Conservation (phyloP, 495 filamentous ascomycete species). For the Hypomontagnella monticulosa region DNA sequence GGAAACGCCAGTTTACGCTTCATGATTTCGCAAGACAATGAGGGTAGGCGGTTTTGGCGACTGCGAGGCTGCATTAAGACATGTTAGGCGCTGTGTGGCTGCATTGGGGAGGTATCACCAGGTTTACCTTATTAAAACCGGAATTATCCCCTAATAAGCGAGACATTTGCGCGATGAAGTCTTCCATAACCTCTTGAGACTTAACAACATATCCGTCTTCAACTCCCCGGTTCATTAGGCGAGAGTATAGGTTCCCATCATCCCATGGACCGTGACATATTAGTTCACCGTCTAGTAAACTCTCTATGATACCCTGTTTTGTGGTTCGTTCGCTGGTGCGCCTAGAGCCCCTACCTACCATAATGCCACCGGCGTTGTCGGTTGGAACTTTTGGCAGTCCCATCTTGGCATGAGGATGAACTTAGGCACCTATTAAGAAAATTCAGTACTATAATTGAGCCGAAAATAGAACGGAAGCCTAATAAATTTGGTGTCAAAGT, state of each 20-base stretch:
- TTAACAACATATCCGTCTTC: background rate
- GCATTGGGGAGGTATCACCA: background rate
- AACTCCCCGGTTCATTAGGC: background rate
- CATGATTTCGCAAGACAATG: background rate
- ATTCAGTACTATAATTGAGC: no score
- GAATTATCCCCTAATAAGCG: background rate
- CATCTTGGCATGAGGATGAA: slow-evolving; percentile 1
- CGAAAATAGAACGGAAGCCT: no score
- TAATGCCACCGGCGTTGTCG: background rate
- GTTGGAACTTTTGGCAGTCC: background rate
- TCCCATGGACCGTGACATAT: slow-evolving; percentile 19
- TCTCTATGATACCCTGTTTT: background rate
- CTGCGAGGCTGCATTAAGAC: background rate
- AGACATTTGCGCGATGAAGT: background rate
- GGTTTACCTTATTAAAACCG: background rate
- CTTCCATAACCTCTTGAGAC: background rate
- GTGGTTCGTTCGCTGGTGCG: background rate
- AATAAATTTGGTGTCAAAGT: background rate
- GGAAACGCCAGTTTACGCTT: background rate
- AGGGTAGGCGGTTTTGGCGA: background rate
- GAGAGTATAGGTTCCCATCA: background rate
- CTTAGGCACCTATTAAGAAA: no score
- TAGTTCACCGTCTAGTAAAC: background rate
- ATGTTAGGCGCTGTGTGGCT: background rate
- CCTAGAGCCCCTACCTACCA: background rate